Percentiles rank a stretch among this genome's conserved stretches.
Evolutionary conservation across 768 basidiomycete genomes (phyloP).

Genomic region (Leccinum aurantiacum): DNA sequence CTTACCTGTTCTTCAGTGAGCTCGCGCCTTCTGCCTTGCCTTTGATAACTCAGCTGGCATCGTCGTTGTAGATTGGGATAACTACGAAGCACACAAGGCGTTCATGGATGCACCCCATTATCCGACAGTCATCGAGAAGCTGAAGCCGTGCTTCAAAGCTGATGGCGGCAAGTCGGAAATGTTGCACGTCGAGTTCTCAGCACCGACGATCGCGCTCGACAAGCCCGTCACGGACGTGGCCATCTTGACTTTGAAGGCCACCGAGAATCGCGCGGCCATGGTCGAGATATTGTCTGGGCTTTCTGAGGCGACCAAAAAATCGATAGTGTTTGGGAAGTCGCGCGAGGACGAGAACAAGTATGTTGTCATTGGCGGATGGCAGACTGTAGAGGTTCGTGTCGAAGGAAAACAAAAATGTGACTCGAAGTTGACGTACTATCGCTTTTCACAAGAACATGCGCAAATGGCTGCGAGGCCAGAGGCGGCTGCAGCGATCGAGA

Average conservation of each 20-base stretch:
- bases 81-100: constrained; percentile 20
- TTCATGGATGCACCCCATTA: constrained; percentile 10
- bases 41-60: neutral
- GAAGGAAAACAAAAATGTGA: neutral
- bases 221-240: constrained; percentile 26
- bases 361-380: constrained; percentile 24
- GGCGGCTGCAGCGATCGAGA: too few species aligned
- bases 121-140: neutral
- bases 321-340: constrained; percentile 22
- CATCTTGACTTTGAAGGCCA: constrained; percentile 21
- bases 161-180: constrained; percentile 8
- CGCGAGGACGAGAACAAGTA: constrained; percentile 23
- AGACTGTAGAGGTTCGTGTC: constrained; percentile 24
- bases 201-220: constrained; percentile 13
- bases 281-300: constrained; percentile 12
- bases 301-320: constrained; percentile 11
- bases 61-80: constrained; percentile 27
- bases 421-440: neutral
- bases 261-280: constrained; percentile 21
- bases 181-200: constrained; percentile 24
- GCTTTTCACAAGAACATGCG: neutral
- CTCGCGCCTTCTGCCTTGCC: neutral
- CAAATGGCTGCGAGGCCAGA: too few species aligned
- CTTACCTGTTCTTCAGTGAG: constrained; percentile 21
- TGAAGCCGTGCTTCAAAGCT: constrained; percentile 7